phyloP scores from a whole-genome alignment of 352 stramenopile genomes.

The Pythium dissimile region DNA sequence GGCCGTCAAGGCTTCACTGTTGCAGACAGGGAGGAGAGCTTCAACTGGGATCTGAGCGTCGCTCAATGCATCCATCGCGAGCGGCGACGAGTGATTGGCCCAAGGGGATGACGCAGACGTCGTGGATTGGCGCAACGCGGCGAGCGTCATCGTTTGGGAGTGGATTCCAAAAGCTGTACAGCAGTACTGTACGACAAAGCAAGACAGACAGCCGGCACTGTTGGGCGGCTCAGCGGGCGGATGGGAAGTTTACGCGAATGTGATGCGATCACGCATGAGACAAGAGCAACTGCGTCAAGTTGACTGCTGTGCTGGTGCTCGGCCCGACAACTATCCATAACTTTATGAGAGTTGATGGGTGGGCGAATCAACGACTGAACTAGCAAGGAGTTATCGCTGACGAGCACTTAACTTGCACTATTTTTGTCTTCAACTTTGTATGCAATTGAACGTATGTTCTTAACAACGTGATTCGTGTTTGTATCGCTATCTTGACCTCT shows the following conservation, averaged over 20 bases:
- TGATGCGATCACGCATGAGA: conserved; percentile 3
- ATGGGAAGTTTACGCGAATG: conserved; percentile 1
- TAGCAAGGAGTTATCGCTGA: too few species aligned
- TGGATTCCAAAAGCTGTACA: background rate
- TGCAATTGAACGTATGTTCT: too few species aligned
- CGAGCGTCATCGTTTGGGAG: conserved; percentile 1
- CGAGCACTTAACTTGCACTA: too few species aligned
- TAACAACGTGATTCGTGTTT: too few species aligned
- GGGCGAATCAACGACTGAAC: too few species aligned
- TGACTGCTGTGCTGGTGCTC: background rate
- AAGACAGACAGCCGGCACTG: background rate
- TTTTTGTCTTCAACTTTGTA: too few species aligned
- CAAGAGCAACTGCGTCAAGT: conserved; percentile 8
- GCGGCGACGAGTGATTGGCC: conserved; percentile 1
- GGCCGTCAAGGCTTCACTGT: background rate
- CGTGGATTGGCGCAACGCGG: conserved; percentile 1
- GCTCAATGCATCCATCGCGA: background rate
- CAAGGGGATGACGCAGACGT: background rate
- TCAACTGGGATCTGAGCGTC: background rate
- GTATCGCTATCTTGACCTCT: too few species aligned
- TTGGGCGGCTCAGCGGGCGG: too few species aligned
- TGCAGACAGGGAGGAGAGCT: background rate
- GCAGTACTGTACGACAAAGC: background rate
- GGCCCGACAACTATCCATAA: too few species aligned
- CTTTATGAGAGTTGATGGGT: too few species aligned